Percentiles rank a stretch among this genome's conserved stretches.
Evolutionary conservation across 225 moss, liverwort and hornwort genomes (phyloP).

Genomic region (Bryum argenteum): DNA sequence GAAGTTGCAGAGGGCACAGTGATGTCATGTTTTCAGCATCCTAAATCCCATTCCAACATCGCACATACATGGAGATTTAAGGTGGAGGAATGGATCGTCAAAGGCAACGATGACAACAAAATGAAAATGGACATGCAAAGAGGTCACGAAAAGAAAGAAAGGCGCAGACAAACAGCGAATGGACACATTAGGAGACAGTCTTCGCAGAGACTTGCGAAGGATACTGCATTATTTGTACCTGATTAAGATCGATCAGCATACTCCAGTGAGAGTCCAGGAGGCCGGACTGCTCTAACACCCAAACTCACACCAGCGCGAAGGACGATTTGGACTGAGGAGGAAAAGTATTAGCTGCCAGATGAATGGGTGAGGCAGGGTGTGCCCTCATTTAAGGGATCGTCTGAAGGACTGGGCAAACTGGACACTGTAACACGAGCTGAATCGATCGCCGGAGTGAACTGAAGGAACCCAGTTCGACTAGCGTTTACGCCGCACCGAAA

Average conservation of each 20-base stretch:
- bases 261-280: background rate
- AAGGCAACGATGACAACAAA: background rate
- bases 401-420: too few relatives aligned
- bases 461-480: too few relatives aligned
- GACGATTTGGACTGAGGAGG: background rate
- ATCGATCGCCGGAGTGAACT: too few relatives aligned
- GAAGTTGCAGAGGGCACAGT: background rate
- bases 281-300: background rate
- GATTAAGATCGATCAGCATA: background rate
- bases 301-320: background rate
- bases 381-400: background rate
- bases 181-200: background rate
- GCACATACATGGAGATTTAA: background rate
- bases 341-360: background rate
- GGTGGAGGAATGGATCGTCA: background rate
- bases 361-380: background rate
- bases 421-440: too few relatives aligned
- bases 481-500: too few relatives aligned
- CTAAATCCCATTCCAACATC: background rate
- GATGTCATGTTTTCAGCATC: background rate
- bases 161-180: background rate
- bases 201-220: background rate
- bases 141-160: background rate
- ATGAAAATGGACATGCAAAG: background rate
- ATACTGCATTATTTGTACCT: background rate